Evolutionary conservation across 192 early-diverging fungal genomes (phyloP), one percentile per base, ranked within the genome.

Genomic region (Entophlyctis luteolus): DNA sequence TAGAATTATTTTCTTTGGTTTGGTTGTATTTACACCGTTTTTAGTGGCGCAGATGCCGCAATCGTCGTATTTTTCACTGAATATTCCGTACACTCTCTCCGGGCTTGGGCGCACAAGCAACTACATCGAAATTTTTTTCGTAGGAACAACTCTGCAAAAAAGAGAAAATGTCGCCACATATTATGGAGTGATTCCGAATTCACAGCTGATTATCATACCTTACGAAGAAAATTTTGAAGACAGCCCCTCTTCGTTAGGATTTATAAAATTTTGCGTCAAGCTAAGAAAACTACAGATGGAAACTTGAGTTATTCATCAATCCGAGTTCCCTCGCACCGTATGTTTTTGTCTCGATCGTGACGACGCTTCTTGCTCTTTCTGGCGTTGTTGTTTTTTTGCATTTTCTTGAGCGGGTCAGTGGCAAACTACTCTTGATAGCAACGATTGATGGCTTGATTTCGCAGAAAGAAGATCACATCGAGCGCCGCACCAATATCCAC

Each of bases 61-160:
- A 63, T 83, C 90, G 25, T 80, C 85, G 1, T 95, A 94, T 72
- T 74, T 87, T 27, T 72, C 88, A 2, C 72, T 95, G 28, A 80
- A 85, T 22, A 85, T 90, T 35, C 93, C 95, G 1, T 95, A 93
- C 42, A 84, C 82, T 12, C 74, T 93, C 1, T 88, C 94, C 62
- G 95, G 95, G 14, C 82, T 98, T 12, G 95, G 95, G 1, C 74
- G 95, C 66, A 95, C 93, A 2, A 98, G 94, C 77, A 95, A 95
- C 71, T 98, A 98, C 73, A 89, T 98, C 18, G 95, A 98, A 68
- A 88, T 91, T 55, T 77, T 98, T 72, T 92, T 93, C 73, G 93
- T 92, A 0, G 95, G 93, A 1, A 79, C 85, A 10, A 82, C 85
- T 2, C 75, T 84, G 33, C 81, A 86, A 59, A 81, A 88, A 72